Evolutionary conservation across 345 rosid genomes (phyloP).

Genomic region (Salix dunnii): DNA sequence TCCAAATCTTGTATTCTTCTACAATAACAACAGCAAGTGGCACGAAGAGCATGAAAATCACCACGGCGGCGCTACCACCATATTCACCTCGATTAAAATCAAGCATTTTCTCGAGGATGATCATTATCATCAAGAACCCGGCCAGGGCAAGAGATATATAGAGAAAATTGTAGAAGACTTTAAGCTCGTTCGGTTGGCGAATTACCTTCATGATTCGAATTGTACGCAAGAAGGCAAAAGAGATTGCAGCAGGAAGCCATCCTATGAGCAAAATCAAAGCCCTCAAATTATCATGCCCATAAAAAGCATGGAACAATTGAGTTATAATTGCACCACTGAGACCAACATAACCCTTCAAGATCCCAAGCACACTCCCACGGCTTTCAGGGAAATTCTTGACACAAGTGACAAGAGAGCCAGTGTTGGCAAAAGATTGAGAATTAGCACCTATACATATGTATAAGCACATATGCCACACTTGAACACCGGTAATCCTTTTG

Average conservation of each 20-base stretch:
- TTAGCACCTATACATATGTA: conserved; percentile 62
- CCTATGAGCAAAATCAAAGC: conserved; percentile 53
- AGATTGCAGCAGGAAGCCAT: conserved; percentile 55
- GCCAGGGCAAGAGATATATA: conserved; percentile 60
- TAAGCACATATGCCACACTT: conserved; percentile 61
- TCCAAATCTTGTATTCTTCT: conserved; percentile 50
- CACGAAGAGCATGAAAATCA: conserved; percentile 47
- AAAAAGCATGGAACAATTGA: conserved; percentile 46
- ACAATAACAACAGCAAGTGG: conserved; percentile 42
- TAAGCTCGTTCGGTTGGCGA: conserved; percentile 45
- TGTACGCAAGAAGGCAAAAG: conserved; percentile 40
- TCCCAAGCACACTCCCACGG: conserved; percentile 54
- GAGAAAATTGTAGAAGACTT: conserved; percentile 49
- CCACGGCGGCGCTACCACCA: conserved; percentile 41
- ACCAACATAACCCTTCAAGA: conserved; percentile 55
- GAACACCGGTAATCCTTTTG: conserved; percentile 29
- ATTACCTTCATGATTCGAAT: conserved; percentile 42
- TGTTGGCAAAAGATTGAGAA: conserved; percentile 59
- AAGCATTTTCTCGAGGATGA: conserved; percentile 36
- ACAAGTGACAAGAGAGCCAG: conserved; percentile 53
- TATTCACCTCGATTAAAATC: conserved; percentile 37
- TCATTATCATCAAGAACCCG: conserved; percentile 48
- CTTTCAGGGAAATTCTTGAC: conserved; percentile 66
- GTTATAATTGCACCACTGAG: conserved; percentile 59
- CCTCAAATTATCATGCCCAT: conserved; percentile 31